Base-by-base conservation (phyloP, 2,329 filamentous ascomycete genomes). In the Botrytis galanthina region DNA sequence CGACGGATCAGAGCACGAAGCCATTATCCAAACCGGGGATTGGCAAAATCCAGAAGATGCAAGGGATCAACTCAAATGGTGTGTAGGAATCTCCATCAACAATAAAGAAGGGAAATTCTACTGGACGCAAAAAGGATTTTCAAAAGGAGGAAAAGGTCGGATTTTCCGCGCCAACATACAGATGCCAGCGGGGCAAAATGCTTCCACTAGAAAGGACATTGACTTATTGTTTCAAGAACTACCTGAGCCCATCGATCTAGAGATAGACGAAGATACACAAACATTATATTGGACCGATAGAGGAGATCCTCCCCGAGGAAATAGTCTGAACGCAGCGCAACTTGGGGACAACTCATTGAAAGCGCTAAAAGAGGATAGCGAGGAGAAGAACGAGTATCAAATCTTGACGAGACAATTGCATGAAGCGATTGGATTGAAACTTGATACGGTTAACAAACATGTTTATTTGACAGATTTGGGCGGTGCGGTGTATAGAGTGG, bases 251-350 rank as follows among this genome's bases (percentile, higher is more conserved):
- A 87, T 90, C 73, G 87, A 90, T 75, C 80, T 91, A 0, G 87
- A 88, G 46, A 76, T 90, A 1, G 87, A 90, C 26, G 82, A 84
- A 20, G 80, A 82, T 0, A 78, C 78, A 4, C 78, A 83, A 42
- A 81, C 79, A 1, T 80, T 91, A 39, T 90, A 88, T 79, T 90
- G 88, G 89, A 89, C 88, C 0, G 89, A 90, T 75, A 82, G 89
- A 0, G 89, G 88, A 6, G 88, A 90, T 75, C 79, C 86, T 1
- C 88, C 88, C 0, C 78, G 80, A 14, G 88, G 88, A 0, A 89
- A 88, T 77, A 84, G 84, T 18, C 75, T 90, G 73, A 88, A 89
- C 77, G 79, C 82, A 9, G 81, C 81, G 1, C 75, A 51, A 39
- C 29, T 77, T 9, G 61, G 26, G 1, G 59, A 48, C 1, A 10